Percentiles rank a stretch among this genome's conserved stretches.
phyloP scores from a whole-genome alignment of 305 asterid species.

The Plantago rigida region DNA sequence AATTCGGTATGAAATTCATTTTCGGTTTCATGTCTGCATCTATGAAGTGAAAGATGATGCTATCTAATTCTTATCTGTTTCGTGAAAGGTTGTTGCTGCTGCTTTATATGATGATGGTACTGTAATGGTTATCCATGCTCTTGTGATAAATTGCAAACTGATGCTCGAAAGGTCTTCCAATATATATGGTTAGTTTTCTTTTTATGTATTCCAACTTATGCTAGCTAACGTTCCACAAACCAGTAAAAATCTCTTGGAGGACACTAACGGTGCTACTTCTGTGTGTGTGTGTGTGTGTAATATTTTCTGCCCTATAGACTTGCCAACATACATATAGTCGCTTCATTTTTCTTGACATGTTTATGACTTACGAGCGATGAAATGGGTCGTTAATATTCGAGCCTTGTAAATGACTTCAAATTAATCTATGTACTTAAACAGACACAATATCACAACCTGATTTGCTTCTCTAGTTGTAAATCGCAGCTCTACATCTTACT shows the following conservation, averaged over 20 bases:
- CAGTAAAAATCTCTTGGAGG: slow-evolving; percentile 7
- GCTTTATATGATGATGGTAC: slow-evolving; percentile 93
- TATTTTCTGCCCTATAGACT: no score
- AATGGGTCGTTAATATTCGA: no score
- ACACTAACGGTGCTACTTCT: not conserved
- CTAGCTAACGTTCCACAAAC: slow-evolving; percentile 4
- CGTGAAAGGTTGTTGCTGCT: slow-evolving; percentile 68
- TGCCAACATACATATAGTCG: no score
- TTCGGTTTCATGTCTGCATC: slow-evolving; percentile 4
- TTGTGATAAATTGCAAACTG: slow-evolving; percentile 72
- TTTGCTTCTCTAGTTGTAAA: no score
- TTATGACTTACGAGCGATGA: no score
- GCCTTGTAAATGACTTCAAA: no score
- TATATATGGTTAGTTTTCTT: slow-evolving; percentile 63
- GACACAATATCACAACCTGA: no score
- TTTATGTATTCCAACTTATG: slow-evolving; percentile 14
- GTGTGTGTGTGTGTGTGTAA: not conserved
- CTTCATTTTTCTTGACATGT: no score
- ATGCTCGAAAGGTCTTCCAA: slow-evolving; percentile 94
- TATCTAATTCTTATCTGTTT: slow-evolving; percentile 31
- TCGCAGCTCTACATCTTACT: not conserved
- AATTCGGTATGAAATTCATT: slow-evolving; percentile 45
- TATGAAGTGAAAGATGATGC: slow-evolving; percentile 19
- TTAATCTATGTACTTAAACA: no score
- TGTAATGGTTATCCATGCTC: slow-evolving; percentile 90